phyloP scores from a whole-genome alignment of 768 basidiomycete genomes.

The Tricholomella constricta region DNA sequence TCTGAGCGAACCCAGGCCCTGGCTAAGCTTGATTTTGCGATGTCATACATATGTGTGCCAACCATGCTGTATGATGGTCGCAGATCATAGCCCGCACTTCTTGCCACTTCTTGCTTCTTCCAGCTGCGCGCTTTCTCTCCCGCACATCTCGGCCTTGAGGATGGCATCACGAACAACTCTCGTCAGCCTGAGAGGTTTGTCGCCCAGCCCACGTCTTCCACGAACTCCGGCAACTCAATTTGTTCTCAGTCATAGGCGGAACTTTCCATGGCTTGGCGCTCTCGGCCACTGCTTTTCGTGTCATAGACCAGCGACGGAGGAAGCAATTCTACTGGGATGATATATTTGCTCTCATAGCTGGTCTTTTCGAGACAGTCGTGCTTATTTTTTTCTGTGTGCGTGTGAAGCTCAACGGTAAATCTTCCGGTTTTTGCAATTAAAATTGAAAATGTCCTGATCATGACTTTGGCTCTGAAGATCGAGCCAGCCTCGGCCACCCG shows the following conservation, averaged over 20 bases:
- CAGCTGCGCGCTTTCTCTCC: background rate
- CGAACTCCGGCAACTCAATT: background rate
- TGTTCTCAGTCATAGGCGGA: background rate
- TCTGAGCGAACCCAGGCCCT: too few species aligned
- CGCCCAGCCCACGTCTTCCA: too few species aligned
- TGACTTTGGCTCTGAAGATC: background rate
- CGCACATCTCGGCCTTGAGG: too few species aligned
- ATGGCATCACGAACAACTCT: background rate
- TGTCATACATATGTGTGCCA: too few species aligned
- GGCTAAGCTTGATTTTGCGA: too few species aligned
- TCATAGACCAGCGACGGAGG: conserved; percentile 2
- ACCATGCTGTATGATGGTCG: too few species aligned
- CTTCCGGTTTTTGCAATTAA: background rate
- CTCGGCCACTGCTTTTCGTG: conserved; percentile 7
- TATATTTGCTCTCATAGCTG: conserved; percentile 13
- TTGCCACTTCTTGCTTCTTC: background rate
- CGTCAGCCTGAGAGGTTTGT: background rate
- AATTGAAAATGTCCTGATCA: background rate
- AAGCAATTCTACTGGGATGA: conserved; percentile 20
- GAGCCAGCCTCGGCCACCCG: background rate
- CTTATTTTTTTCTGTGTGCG: conserved; percentile 8
- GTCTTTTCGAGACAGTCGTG: conserved; percentile 9
- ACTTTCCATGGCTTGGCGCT: conserved; percentile 10
- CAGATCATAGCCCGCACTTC: too few species aligned
- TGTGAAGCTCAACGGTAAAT: conserved; percentile 6